Evolutionary conservation across 108 stramenopile species (phyloP).

Genomic region (Discostella pseudostelligera): DNA sequence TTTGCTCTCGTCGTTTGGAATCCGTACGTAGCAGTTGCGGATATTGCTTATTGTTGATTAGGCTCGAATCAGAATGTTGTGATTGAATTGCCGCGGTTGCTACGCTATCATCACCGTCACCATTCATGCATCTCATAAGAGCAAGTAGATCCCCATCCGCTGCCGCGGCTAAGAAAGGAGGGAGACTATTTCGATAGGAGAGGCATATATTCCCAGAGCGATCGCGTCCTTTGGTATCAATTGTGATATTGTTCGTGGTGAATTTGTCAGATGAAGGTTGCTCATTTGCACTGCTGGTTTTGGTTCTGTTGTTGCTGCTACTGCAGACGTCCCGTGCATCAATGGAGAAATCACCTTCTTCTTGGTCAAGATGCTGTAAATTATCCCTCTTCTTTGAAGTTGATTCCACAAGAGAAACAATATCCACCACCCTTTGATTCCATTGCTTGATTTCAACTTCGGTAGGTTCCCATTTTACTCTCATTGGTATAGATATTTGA

Average conservation of each 20-base stretch:
- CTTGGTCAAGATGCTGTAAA: too few species aligned
- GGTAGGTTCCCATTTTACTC: slow-evolving; percentile 54
- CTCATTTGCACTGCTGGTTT: too few species aligned
- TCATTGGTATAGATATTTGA: slow-evolving; percentile 2
- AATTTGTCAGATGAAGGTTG: too few species aligned
- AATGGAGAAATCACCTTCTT: background rate
- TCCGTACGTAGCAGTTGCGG: slow-evolving; percentile 12
- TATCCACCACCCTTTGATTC: slow-evolving; percentile 58
- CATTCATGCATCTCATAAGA: slow-evolving; percentile 27
- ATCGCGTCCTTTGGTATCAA: slow-evolving; percentile 32
- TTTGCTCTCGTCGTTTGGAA: slow-evolving; percentile 3
- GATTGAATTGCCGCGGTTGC: background rate
- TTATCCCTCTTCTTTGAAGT: slow-evolving; percentile 22
- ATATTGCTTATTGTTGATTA: background rate
- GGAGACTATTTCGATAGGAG: slow-evolving; percentile 70
- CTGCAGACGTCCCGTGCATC: background rate
- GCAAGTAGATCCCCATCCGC: slow-evolving; percentile 56
- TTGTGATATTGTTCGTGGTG: too few species aligned
- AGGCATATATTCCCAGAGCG: slow-evolving; percentile 48
- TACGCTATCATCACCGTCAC: background rate
- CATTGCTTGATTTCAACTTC: slow-evolving; percentile 60
- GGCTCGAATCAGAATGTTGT: background rate
- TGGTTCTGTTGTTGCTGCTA: too few species aligned
- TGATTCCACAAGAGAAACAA: slow-evolving; percentile 53
- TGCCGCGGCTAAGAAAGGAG: slow-evolving; percentile 69